phyloP scores from a whole-genome alignment of 2,329 filamentous ascomycete genomes.

The Nectriaceae sp. region DNA sequence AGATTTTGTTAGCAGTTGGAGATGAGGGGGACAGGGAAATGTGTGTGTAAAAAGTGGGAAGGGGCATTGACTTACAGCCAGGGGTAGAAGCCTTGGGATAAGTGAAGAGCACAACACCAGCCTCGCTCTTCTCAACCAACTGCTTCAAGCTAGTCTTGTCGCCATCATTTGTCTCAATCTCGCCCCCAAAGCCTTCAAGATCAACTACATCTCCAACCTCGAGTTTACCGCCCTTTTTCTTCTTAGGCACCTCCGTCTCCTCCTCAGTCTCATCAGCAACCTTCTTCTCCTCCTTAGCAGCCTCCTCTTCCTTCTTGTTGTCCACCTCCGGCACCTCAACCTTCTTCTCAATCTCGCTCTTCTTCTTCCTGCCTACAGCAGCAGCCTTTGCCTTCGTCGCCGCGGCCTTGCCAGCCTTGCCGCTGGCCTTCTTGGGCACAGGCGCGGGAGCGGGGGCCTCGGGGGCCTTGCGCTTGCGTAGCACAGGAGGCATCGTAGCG shows the following conservation, averaged over 20 bases:
- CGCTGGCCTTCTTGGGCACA: conserved; percentile 27
- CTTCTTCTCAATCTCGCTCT: conserved; percentile 6
- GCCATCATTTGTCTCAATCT: conserved; percentile 85
- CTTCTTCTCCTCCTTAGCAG: conserved; percentile 10
- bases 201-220: conserved; percentile 57
- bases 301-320: conserved; percentile 10
- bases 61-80: conserved; percentile 70
- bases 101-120: conserved; percentile 88
- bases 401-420: conserved; percentile 24
- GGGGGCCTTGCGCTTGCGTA: conserved; percentile 64
- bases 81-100: conserved; percentile 95
- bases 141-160: conserved; percentile 75
- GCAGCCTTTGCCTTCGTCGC: conserved; percentile 24
- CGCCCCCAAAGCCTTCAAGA: conserved; percentile 64
- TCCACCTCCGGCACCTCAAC: conserved; percentile 11
- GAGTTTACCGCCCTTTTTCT: conserved; percentile 37
- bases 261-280: conserved; percentile 36
- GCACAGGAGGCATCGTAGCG: conserved; percentile 54
- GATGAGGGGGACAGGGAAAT: conserved; percentile 8
- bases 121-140: conserved; percentile 80
- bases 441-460: conserved; percentile 48
- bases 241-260: conserved; percentile 30
- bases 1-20: conserved; percentile 8
- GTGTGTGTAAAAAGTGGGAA: neutral
- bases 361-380: conserved; percentile 5